These are phyloP conservation scores for Geotrichum fermentans DNA, from an alignment of 1,139 yeast species.

Conservation along the genomic window DNA sequence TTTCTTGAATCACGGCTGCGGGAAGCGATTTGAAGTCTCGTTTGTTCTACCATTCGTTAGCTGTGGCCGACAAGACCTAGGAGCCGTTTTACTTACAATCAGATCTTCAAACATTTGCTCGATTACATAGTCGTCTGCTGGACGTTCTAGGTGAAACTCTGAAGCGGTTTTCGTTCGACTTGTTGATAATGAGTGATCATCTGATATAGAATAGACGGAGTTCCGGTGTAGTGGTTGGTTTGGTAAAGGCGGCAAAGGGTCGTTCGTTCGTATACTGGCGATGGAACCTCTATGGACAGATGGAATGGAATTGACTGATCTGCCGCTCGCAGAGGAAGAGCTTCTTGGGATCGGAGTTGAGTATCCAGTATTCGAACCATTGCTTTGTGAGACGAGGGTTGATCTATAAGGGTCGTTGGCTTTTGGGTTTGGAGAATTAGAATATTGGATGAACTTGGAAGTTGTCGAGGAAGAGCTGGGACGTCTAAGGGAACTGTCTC, in stretches of 20 bases:
- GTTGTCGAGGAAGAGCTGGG: conserved; percentile 1
- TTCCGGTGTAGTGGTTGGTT: conserved; percentile 5
- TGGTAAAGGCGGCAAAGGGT: conserved; percentile 9
- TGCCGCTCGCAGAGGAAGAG: conserved; percentile 8
- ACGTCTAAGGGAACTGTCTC: conserved; percentile 1
- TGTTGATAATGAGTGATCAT: conserved; percentile 6
- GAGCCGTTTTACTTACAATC: conserved; percentile 32
- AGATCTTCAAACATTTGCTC: conserved; percentile 38
- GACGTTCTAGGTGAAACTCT: conserved; percentile 23
- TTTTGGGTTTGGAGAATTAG: neutral
- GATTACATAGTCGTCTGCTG: conserved; percentile 34
- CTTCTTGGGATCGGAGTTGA: conserved; percentile 7
- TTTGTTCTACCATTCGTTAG: conserved; percentile 48
- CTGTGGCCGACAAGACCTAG: neutral
- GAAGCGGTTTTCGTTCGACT: conserved; percentile 1
- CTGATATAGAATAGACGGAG: conserved; percentile 15
- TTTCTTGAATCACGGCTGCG: conserved; percentile 67
- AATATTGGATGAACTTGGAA: conserved; percentile 1
- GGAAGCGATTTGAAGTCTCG: conserved; percentile 81
- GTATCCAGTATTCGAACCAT: neutral
- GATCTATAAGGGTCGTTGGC: neutral
- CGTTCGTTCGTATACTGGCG: conserved; percentile 14
- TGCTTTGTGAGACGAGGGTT: neutral
- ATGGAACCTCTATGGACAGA: conserved; percentile 16
- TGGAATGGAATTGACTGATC: conserved; percentile 4